Conservation (phyloP, 2,329 filamentous ascomycete genomes). For the Scytalidium sp. region DNA sequence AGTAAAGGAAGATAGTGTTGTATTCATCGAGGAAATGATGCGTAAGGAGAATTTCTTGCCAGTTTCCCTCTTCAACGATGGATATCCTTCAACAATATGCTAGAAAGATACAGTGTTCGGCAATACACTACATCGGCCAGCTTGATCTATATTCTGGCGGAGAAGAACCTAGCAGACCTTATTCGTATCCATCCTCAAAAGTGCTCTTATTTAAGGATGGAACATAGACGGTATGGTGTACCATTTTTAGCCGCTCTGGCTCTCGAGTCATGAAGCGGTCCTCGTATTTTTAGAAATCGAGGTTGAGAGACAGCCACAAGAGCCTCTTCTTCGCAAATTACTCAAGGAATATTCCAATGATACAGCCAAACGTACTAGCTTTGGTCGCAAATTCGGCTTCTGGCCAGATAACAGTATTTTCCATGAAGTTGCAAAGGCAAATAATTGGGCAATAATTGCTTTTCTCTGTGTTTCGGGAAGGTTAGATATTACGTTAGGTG, state of each 20-base stretch:
- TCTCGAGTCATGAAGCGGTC: slow-evolving; percentile 24
- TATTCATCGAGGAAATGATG: slow-evolving; percentile 9
- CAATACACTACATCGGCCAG: slow-evolving; percentile 22
- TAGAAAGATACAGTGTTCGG: slow-evolving; percentile 24
- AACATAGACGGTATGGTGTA: slow-evolving; percentile 28
- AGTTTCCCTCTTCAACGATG: slow-evolving; percentile 27
- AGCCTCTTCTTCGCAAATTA: slow-evolving; percentile 3
- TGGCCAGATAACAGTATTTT: slow-evolving; percentile 5
- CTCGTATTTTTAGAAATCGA: slow-evolving; percentile 19
- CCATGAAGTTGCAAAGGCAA: slow-evolving; percentile 6
- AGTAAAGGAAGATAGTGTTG: slow-evolving; percentile 9
- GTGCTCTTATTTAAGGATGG: slow-evolving; percentile 15
- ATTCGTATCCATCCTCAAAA: slow-evolving; percentile 24
- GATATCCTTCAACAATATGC: slow-evolving; percentile 27
- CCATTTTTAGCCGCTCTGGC: slow-evolving; percentile 34
- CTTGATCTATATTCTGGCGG: slow-evolving; percentile 35
- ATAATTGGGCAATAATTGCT: slow-evolving; percentile 7
- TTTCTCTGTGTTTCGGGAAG: slow-evolving; percentile 10
- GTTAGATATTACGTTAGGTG: no score
- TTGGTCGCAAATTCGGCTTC: slow-evolving; percentile 10
- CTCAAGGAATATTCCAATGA: slow-evolving; percentile 7
- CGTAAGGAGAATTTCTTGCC: slow-evolving; percentile 26
- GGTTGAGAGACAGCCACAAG: background rate
- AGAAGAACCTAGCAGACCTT: slow-evolving; percentile 20
- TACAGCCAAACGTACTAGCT: background rate